Conservation (phyloP, 257 asterid genomes). For the Voacanga thouarsii region DNA sequence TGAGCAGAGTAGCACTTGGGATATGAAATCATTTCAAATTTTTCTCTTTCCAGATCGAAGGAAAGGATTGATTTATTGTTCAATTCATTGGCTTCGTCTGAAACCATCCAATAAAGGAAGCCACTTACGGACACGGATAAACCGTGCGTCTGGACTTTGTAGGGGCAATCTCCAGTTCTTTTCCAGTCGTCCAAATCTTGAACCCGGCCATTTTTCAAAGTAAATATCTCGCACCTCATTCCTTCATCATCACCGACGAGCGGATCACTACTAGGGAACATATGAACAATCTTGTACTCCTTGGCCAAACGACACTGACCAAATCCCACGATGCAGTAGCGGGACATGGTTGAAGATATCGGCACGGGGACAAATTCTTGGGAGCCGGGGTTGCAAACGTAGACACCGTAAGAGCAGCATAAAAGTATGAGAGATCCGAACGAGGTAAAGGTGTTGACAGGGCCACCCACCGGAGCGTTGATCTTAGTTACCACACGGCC, state of each 20-base stretch:
- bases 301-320: neutral
- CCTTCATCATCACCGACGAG: neutral
- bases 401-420: constrained; percentile 1
- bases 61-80: constrained; percentile 3
- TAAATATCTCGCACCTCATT: constrained; percentile 5
- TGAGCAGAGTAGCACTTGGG: neutral
- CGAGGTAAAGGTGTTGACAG: constrained; percentile 7
- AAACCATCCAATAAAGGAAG: constrained; percentile 10
- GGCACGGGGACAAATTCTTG: constrained; percentile 2
- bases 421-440: constrained; percentile 2
- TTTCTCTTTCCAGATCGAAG: constrained; percentile 4
- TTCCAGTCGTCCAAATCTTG: neutral
- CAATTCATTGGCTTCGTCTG: constrained; percentile 8
- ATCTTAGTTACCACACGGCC: neutral
- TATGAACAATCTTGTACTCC: constrained; percentile 11
- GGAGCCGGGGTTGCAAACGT: constrained; percentile 5
- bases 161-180: constrained; percentile 10
- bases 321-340: constrained; percentile 13
- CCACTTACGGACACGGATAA: constrained; percentile 3
- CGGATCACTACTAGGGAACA: neutral
- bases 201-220: neutral
- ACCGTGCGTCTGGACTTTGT: constrained; percentile 11
- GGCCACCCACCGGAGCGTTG: neutral
- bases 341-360: constrained; percentile 3
- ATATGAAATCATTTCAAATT: constrained; percentile 5